Evolutionary conservation across 2,329 filamentous ascomycete species (phyloP), one percentile per base, ranked within the genome.

Genomic region (Lecanicillium sp.): DNA sequence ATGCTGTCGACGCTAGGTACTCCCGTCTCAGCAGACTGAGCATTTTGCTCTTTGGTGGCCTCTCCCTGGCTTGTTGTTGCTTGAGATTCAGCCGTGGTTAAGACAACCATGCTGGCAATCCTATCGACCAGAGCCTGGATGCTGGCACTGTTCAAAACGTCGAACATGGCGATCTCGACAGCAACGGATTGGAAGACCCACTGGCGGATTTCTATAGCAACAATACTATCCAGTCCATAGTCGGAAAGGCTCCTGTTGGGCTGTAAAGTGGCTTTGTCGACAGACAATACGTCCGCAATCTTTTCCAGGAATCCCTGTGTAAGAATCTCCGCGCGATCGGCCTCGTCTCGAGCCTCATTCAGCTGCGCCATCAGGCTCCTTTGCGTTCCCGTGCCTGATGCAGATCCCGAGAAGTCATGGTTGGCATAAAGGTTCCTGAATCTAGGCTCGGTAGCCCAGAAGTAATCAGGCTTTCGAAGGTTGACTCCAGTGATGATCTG

Each of bases 401-500:
- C 41, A 42, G 6, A 47, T 33, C 16, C 14, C 13, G 31, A 4
- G 12, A 36, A 51, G 30, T 49, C 45, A 38, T 48, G 50, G 41
- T 49, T 51, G 33, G 41, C 31, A 38, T 52, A 49, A 13, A 52
- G 40, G 35, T 51, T 50, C 18, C 37, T 40, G 42, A 52, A 46
- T 16, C 47, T 43, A 3, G 50, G 45, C 41, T 49, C 48, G 40
- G 40, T 40, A 4, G 48, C 41, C 50, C 48, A 51, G 43, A 48
- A 48, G 5, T 48, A 44, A 22, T 52, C 46, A 9, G 47, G 45
- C 25, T 44, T 49, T 38, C 45, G 46, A 6, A 51, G 43, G 14
- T 45, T 46, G 11, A 52, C 47, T 15, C 50, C 50, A 12, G 38
- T 51, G 19, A 49, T 47, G 28, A 50, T 52, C 33, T 52, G 50